phyloP scores from a whole-genome alignment of 23 red algal species.

The Chondrus crispus region DNA sequence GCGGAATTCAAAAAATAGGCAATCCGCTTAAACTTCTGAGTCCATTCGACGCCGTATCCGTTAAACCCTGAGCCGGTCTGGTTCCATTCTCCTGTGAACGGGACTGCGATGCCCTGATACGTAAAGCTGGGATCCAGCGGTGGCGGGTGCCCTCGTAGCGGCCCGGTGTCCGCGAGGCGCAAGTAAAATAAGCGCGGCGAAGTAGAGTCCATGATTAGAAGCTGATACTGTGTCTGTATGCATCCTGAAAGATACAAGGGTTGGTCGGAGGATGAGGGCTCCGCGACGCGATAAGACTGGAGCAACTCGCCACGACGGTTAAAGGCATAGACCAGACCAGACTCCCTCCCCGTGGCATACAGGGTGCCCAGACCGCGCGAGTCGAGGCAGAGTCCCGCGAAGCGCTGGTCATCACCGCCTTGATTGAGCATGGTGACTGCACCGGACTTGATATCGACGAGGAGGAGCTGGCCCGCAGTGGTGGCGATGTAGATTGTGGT shows the following conservation, averaged over 20 bases:
- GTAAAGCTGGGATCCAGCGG: not conserved
- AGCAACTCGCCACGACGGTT: constrained; percentile 31
- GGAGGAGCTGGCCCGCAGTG: constrained; percentile 25
- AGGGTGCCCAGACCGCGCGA: constrained; percentile 26
- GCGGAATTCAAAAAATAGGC: constrained; percentile 46
- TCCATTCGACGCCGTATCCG: constrained; percentile 53
- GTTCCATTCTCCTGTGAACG: constrained; percentile 3
- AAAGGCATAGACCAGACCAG: constrained; percentile 57
- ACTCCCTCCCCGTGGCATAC: constrained; percentile 44
- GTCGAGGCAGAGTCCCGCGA: constrained; percentile 54
- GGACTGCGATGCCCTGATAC: constrained; percentile 16
- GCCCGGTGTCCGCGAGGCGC: constrained; percentile 31
- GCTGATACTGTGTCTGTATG: constrained; percentile 54
- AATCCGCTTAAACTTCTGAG: constrained; percentile 33
- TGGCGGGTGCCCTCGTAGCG: constrained; percentile 16
- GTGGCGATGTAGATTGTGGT: constrained; percentile 58
- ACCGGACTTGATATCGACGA: constrained; percentile 49
- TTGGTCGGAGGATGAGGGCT: not conserved
- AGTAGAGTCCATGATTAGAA: constrained; percentile 37
- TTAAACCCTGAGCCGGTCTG: not conserved
- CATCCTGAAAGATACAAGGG: constrained; percentile 10
- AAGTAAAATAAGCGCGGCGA: constrained; percentile 24
- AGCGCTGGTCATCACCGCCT: constrained; percentile 54
- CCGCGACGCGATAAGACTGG: constrained; percentile 18
- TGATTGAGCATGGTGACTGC: constrained; percentile 18